Evolutionary conservation across 164 flowering plant genomes (phyloP), one percentile per base, ranked within the genome.

Genomic region (Brasenia schreberi): DNA sequence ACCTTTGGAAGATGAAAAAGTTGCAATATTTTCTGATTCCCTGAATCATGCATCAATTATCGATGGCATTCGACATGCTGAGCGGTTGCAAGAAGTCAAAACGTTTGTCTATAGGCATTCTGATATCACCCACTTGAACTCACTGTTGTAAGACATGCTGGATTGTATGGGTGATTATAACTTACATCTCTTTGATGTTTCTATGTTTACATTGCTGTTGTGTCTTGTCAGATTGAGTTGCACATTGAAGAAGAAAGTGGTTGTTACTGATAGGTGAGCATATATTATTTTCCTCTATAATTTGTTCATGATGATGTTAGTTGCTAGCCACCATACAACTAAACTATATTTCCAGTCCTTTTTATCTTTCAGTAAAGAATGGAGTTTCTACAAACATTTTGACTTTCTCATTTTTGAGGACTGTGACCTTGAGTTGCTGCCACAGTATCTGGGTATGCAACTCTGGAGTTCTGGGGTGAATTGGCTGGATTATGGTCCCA

Each of bases 11-110:
- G 77, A 81, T 69, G 93, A 89, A 67, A 82, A 70, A 66, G 76
- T 89, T 66, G 95, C 93, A 62, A 81, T 92, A 70, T 92, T 89
- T 80, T 92, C 98, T 44, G 98, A 92, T 84, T 79, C 95, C 66
- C 79, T 92, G 18, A 92, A 92, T 67, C 98, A 92, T 79, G 98
- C 98, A 60, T 92, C 98, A 19, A 88, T 92, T 62, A 90, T 92
- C 70, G 98, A 89, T 79, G 97, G 98, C 61, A 89, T 93, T 72
- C 96, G 86, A 72, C 96, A 90, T 75, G 98, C 89, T 66, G 89
- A 90, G 74, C 77, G 85, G 62, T 89, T 80, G 71, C 68, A 69
- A 69, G 81, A 74, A 72, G 82, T 78, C 18, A 75, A 81, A 73
- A 68, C 80, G 56, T 86, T 81, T 79, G 82, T 90, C 23, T 93